Evolutionary conservation across 2,329 filamentous ascomycete species (phyloP), one percentile per base, ranked within the genome.

Genomic region (Colletotrichum paranaense): DNA sequence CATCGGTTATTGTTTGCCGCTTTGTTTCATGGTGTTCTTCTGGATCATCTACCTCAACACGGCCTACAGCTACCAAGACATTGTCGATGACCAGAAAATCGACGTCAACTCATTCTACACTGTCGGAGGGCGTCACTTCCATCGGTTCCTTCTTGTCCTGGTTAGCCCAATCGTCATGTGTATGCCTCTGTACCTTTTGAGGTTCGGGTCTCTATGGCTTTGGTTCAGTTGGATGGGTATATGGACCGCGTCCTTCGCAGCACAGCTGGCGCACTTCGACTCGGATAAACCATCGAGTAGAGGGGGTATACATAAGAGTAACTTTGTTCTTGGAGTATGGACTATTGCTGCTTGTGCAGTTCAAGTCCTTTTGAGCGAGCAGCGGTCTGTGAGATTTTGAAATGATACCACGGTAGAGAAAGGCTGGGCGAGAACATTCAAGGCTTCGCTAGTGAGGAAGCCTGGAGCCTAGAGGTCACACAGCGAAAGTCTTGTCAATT

Each of bases 11-110:
- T 78, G 76, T 52, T 66, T 77, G 14, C 76, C 77, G 4, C 71
- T 78, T 8, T 78, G 76, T 49, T 78, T 74, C 56, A 78, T 76
- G 67, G 74, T 75, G 6, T 78, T 77, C 75, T 70, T 79, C 68
- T 80, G 77, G 78, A 78, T 78, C 59, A 76, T 78, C 22, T 78
- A 77, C 69, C 66, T 78, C 12, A 77, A 76, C 26, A 78, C 77
- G 4, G 77, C 77, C 0, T 78, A 78, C 55, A 78, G 77, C 63
- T 78, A 78, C 22, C 77, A 78, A 46, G 77, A 78, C 32, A 62
- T 76, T 4, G 69, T 76, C 11, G 77, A 78, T 30, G 77, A 78
- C n/a, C 74, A 64, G 9, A 78, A 78, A 42, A 71, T 77, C 56
- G 73, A 74, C 16, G 73, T 78, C 24, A 76, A 76, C 55, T 78